Percentiles rank a stretch among this genome's conserved stretches.
phyloP scores from a whole-genome alignment of 139 green algal species.

The Chlorella sp. region DNA sequence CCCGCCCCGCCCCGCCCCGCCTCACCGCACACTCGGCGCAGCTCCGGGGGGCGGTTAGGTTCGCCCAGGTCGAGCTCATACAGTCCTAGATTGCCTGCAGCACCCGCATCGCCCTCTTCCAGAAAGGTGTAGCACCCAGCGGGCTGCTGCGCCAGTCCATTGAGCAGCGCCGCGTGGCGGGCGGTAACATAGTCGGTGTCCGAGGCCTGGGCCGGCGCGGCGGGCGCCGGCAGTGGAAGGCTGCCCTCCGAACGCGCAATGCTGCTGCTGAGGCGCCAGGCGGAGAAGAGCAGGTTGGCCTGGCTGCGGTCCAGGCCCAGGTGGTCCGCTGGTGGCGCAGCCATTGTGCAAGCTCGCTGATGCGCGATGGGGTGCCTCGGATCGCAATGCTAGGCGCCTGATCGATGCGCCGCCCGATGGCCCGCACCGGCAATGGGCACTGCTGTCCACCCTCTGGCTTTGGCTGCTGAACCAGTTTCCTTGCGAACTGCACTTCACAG shows the following conservation, averaged over 20 bases:
- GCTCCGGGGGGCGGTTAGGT: background rate
- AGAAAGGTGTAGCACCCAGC: background rate
- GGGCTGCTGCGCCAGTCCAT: background rate
- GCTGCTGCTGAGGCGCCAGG: constrained; percentile 22
- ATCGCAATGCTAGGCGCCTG: background rate
- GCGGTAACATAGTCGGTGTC: constrained; percentile 24
- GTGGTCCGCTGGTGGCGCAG: background rate
- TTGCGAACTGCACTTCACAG: no score
- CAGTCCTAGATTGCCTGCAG: background rate
- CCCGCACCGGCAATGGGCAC: no score
- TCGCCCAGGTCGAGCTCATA: background rate
- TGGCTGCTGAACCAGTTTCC: no score
- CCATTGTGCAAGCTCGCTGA: background rate
- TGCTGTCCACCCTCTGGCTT: no score
- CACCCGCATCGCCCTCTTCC: background rate
- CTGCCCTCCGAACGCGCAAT: background rate
- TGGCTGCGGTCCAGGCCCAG: constrained; percentile 17
- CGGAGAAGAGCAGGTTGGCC: constrained; percentile 21
- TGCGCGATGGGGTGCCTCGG: background rate
- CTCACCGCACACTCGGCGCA: background rate
- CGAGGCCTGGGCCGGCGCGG: background rate
- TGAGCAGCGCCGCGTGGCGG: constrained; percentile 15
- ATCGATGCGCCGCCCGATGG: no score
- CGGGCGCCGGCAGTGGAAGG: background rate
- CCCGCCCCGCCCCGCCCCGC: no score